Conservation (phyloP, 2,329 filamentous ascomycete species). For the Pezicula neosporulosa region DNA sequence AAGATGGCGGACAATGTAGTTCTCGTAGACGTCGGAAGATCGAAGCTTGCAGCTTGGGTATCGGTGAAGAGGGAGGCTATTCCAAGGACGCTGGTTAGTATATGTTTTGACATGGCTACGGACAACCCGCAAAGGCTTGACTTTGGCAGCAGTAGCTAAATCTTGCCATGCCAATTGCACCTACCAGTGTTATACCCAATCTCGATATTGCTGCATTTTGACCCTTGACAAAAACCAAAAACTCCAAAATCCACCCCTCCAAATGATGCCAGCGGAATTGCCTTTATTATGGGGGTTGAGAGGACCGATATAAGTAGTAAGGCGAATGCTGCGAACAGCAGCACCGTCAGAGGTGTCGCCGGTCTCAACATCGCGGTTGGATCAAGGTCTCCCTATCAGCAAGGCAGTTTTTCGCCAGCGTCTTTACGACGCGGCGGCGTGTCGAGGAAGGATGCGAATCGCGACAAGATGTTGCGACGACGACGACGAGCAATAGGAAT, state of each 20-base stretch:
- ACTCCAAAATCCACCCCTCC: conserved; percentile 82
- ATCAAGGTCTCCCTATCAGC: conserved; percentile 13
- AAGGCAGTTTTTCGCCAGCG: conserved; percentile 32
- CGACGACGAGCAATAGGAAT: conserved; percentile 1
- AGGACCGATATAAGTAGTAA: conserved; percentile 82
- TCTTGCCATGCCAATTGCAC: conserved; percentile 28
- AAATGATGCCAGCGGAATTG: conserved; percentile 78
- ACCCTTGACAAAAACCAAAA: conserved; percentile 77
- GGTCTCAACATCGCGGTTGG: conserved; percentile 64
- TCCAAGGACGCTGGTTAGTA: conserved; percentile 2
- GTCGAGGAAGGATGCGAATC: not conserved
- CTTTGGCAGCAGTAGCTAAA: too few relatives aligned
- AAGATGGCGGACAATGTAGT: conserved; percentile 79
- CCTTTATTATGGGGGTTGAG: conserved; percentile 85
- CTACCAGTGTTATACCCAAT: conserved; percentile 85
- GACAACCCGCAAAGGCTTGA: conserved; percentile 3
- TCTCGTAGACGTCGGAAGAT: conserved; percentile 49
- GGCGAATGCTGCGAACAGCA: conserved; percentile 82
- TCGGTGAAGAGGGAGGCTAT: conserved; percentile 22
- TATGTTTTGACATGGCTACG: not conserved
- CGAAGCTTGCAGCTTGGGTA: conserved; percentile 41
- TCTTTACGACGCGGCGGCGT: conserved; percentile 44
- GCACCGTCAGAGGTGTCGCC: conserved; percentile 82
- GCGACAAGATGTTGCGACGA: not conserved
- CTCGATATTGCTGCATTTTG: conserved; percentile 65